Conservation (phyloP, 108 stramenopile genomes). For the Epipyxis sp. region DNA sequence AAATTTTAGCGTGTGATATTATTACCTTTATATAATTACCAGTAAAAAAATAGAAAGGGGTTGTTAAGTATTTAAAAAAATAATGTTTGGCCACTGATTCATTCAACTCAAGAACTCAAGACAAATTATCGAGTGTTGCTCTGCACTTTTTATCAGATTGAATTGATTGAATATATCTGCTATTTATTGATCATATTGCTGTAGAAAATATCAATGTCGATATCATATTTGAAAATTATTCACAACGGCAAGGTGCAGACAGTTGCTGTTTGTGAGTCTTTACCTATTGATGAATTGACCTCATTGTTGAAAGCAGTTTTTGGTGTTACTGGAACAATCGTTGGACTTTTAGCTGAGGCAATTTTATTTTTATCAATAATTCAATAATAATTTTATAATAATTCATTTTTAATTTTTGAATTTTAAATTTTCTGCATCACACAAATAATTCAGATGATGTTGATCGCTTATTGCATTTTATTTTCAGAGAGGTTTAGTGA, state of each 20-base stretch:
- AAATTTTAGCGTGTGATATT: too few species aligned
- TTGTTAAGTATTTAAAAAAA: too few species aligned
- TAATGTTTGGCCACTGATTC: too few species aligned
- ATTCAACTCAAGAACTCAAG: too few species aligned
- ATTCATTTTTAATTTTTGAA: not conserved
- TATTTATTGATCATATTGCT: too few species aligned
- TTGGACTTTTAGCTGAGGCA: slow-evolving; percentile 22
- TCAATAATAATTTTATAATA: not conserved
- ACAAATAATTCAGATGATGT: not conserved
- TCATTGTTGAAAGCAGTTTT: slow-evolving; percentile 22
- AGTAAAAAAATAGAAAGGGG: too few species aligned
- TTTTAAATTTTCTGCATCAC: not conserved
- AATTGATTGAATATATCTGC: too few species aligned
- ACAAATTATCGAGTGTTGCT: too few species aligned
- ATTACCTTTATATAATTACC: too few species aligned
- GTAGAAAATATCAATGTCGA: not conserved
- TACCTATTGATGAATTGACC: slow-evolving; percentile 21
- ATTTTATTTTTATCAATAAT: slow-evolving; percentile 13
- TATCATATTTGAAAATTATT: not conserved
- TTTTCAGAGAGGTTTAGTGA: slow-evolving; percentile 7
- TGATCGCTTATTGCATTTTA: not conserved
- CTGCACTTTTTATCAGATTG: too few species aligned
- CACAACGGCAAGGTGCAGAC: slow-evolving; percentile 4
- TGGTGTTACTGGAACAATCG: slow-evolving; percentile 1
- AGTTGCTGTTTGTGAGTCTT: not conserved